These are phyloP conservation scores for Globisporangium cylindrosporum DNA, from an alignment of 352 stramenopile species.

Conservation along the genomic window DNA sequence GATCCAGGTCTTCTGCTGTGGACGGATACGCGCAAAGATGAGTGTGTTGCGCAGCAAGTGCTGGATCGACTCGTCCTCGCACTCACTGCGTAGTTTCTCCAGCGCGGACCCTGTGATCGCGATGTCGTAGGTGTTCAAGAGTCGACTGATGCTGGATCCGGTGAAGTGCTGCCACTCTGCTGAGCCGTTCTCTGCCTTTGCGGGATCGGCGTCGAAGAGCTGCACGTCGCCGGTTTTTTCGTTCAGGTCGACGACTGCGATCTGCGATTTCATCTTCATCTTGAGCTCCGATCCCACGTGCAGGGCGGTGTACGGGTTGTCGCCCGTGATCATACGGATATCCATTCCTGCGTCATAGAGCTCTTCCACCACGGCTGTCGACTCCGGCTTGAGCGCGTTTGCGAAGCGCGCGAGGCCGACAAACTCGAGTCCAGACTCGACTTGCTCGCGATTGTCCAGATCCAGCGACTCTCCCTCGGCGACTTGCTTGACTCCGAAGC, in stretches of 20 bases:
- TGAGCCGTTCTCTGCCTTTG: not conserved
- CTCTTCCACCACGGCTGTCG: constrained; percentile 54
- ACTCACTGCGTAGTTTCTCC: not conserved
- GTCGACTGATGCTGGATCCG: not conserved
- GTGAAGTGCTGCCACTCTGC: not conserved
- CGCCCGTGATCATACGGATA: constrained; percentile 2
- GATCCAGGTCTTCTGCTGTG: not conserved
- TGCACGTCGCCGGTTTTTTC: not conserved
- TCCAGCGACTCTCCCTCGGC: constrained; percentile 11
- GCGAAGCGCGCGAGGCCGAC: constrained; percentile 76
- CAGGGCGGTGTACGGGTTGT: not conserved
- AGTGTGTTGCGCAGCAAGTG: not conserved
- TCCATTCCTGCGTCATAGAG: constrained; percentile 27
- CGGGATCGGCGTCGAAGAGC: not conserved
- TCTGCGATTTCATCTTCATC: not conserved
- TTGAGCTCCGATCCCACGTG: not conserved
- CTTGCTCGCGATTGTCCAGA: constrained; percentile 22
- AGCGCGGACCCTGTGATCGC: not conserved
- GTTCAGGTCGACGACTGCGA: not conserved
- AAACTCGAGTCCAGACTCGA: constrained; percentile 61
- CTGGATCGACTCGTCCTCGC: not conserved
- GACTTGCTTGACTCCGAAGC: constrained; percentile 35
- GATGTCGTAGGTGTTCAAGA: not conserved
- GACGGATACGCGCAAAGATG: not conserved
- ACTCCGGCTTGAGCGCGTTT: constrained; percentile 80